These are phyloP conservation scores for Aegilops speltoides DNA, from an alignment of 176 grass and related monocot genomes.

Conservation along the genomic window DNA sequence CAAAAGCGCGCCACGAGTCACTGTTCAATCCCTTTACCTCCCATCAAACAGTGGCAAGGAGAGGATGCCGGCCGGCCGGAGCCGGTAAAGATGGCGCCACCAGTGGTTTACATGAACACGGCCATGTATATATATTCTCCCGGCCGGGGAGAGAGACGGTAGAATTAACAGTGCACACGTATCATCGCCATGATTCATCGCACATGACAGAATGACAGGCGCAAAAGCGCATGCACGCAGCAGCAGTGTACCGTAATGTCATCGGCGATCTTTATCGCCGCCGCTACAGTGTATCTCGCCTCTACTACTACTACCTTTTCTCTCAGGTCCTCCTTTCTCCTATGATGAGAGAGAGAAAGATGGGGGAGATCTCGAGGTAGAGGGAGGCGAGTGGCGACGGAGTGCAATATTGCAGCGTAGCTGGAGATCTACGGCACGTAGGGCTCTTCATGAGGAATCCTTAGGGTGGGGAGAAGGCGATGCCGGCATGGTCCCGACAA, in stretches of 20 bases:
- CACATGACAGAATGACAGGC: conserved; percentile 17
- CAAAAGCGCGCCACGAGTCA: background rate
- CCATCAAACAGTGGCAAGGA: conserved; percentile 11
- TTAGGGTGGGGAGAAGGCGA: conserved; percentile 44
- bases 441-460: conserved; percentile 57
- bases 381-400: background rate
- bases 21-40: background rate
- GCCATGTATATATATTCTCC: background rate
- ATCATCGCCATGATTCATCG: background rate
- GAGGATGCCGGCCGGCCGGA: conserved; percentile 3
- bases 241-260: conserved; percentile 14
- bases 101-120: conserved; percentile 9
- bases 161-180: background rate
- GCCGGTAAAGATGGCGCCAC: background rate
- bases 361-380: background rate
- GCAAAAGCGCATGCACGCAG: conserved; percentile 27
- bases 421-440: conserved; percentile 20
- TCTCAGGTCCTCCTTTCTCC: background rate
- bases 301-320: background rate
- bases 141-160: background rate
- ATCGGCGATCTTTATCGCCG: conserved; percentile 37
- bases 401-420: background rate
- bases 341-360: background rate
- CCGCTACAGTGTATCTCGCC: conserved; percentile 26
- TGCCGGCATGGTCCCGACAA: conserved; percentile 38